phyloP scores from a whole-genome alignment of 2,329 filamentous ascomycete genomes.

The Aspergillus sp. region DNA sequence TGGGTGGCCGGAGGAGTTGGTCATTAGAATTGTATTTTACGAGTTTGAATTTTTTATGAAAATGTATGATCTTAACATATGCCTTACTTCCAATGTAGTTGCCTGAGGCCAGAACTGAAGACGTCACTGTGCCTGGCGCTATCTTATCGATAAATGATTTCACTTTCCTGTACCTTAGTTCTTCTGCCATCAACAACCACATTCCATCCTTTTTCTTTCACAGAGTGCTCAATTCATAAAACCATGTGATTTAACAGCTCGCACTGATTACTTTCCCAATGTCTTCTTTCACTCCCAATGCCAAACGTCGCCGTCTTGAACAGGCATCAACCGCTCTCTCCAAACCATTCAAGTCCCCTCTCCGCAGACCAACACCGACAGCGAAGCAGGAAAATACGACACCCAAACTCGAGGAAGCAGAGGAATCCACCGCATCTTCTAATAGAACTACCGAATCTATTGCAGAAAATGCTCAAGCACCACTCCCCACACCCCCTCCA shows the following conservation, averaged over 20 bases:
- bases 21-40: slow-evolving; percentile 34
- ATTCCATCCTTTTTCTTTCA: background rate
- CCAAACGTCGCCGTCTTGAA: slow-evolving; percentile 65
- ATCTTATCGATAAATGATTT: slow-evolving; percentile 18
- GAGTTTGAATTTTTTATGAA: slow-evolving; percentile 2
- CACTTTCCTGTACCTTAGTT: background rate
- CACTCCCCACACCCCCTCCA: background rate
- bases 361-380: slow-evolving; percentile 47
- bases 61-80: background rate
- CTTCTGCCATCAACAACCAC: background rate
- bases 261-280: slow-evolving; percentile 9
- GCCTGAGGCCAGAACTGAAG: background rate
- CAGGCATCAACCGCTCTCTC: slow-evolving; percentile 58
- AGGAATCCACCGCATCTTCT: background rate
- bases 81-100: background rate
- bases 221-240: background rate
- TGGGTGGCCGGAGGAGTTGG: slow-evolving; percentile 69
- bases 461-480: background rate
- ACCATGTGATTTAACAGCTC: background rate
- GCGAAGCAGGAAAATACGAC: slow-evolving; percentile 10
- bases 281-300: slow-evolving; percentile 31
- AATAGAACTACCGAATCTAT: background rate
- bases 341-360: slow-evolving; percentile 72
- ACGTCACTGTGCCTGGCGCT: background rate
- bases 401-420: slow-evolving; percentile 7